Conservation (phyloP, 306 rosid species). For the Trifolium dubium region DNA sequence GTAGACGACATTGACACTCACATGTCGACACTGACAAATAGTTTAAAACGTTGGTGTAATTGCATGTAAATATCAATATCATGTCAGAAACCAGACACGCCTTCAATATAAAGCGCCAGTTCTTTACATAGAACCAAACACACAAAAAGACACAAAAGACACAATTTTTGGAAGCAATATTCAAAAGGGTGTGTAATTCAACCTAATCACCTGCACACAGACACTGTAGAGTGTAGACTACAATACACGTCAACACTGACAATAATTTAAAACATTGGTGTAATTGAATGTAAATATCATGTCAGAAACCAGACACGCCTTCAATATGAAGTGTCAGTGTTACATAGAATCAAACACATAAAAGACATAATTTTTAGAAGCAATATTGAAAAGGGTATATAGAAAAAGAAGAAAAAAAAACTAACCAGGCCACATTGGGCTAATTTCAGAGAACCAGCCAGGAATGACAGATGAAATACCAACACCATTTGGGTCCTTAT, state of each 20-base stretch:
- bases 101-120: not conserved
- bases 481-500: constrained; percentile 43
- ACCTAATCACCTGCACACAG: not conserved
- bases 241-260: not conserved
- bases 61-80: not conserved
- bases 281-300: not conserved
- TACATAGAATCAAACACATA: not conserved
- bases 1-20: not conserved
- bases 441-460: constrained; percentile 99
- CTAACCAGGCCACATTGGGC: constrained; percentile 99
- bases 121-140: not conserved
- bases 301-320: constrained; percentile 23
- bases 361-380: constrained; percentile 20
- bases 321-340: not conserved
- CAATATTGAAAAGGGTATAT: constrained; percentile 18
- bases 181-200: constrained; percentile 16
- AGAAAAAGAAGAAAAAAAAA: constrained; percentile 21
- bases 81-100: constrained; percentile 28
- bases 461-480: constrained; percentile 75
- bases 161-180: constrained; percentile 3
- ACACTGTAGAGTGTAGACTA: not conserved
- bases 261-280: not conserved
- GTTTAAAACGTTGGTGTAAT: not conserved
- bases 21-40: not conserved
- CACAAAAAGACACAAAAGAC: not conserved